Evolutionary conservation across 805 yeast species (phyloP), one percentile per base, ranked within the genome.

Genomic region (Spathaspora arborariae): DNA sequence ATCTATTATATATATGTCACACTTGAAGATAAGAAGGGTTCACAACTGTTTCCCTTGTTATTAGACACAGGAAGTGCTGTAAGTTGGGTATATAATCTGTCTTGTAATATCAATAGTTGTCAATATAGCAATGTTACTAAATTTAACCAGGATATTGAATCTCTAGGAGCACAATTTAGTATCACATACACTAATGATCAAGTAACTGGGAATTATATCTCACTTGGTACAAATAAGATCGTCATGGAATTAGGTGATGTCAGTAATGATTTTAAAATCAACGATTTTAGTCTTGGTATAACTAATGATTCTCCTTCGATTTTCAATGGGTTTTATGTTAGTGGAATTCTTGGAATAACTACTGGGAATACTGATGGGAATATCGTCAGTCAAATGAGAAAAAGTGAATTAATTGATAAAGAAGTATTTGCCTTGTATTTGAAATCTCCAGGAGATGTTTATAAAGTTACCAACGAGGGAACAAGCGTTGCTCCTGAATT

Each of bases 11-110:
- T 58, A 30, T 45, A 51, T 21, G 38, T 46, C 10, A 36, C 54
- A 6, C 43, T 66, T 21, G 41, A 59, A 2, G 43, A 54, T 22
- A 15, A 11, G 10, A 13, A 30, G 4, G 19, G 24, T 3, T 58
- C 59, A n/a, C 57, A 58, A n/a, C 64, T 64, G 26, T 80, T 73
- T 53, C 78, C 79, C 4, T 62, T 83, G 35, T 68, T 83, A 16
- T 63, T 83, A 15, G 88, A 83, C 59, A 83, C 88, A 0, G 88
- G 85, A 5, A 79, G 85, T 21, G 81, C 82, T 15, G 76, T 81
- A 47, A 58, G 81, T 2, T 83, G 88, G 88, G 70, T 83, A 3
- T 81, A 80, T 57, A 81, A 79, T 41, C 58, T 68, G 1, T 60
- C 73, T 34, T 82, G 88, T 63, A 59, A 64, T 1, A 70, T 54